These are phyloP conservation scores for Fagopyrum homotropicum DNA, from an alignment of 148 eudicot genomes.

Conservation along the genomic window DNA sequence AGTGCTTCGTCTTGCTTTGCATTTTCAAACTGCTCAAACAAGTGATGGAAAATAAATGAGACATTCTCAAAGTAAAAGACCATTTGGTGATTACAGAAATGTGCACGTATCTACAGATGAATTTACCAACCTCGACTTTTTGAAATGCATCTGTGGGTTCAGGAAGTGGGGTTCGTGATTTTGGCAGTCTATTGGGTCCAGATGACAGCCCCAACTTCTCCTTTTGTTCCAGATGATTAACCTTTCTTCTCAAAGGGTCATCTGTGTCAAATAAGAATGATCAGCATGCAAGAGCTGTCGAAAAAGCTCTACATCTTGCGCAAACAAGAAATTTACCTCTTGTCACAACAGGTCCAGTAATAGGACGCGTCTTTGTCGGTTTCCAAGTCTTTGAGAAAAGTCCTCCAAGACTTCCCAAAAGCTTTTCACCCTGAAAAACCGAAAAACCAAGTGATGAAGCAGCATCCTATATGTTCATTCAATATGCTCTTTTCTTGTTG, in stretches of 20 bases:
- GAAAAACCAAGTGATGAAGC: background rate
- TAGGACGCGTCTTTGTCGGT: slow-evolving; percentile 65
- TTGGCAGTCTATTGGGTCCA: slow-evolving; percentile 39
- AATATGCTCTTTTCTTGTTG: background rate
- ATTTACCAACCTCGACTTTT: slow-evolving; percentile 74
- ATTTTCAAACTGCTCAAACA: slow-evolving; percentile 56
- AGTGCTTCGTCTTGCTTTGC: slow-evolving; percentile 80
- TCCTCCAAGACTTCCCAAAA: slow-evolving; percentile 94
- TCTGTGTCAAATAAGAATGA: slow-evolving; percentile 30
- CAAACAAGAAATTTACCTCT: slow-evolving; percentile 45
- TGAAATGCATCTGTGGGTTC: slow-evolving; percentile 79
- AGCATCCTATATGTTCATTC: background rate
- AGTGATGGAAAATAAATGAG: background rate
- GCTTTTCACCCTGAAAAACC: slow-evolving; percentile 72
- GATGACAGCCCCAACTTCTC: slow-evolving; percentile 70
- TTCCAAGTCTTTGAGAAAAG: slow-evolving; percentile 93
- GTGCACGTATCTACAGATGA: background rate
- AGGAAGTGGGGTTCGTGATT: slow-evolving; percentile 45
- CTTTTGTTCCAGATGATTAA: slow-evolving; percentile 76
- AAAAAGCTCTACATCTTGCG: background rate
- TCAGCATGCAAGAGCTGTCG: background rate
- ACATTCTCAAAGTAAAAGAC: background rate
- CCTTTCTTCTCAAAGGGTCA: slow-evolving; percentile 57
- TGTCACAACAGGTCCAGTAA: slow-evolving; percentile 58
- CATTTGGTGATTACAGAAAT: background rate